Evolutionary conservation across 1,284 basidiomycete species (phyloP), one percentile per base, ranked within the genome.

Genomic region (Ustilago bromivora): DNA sequence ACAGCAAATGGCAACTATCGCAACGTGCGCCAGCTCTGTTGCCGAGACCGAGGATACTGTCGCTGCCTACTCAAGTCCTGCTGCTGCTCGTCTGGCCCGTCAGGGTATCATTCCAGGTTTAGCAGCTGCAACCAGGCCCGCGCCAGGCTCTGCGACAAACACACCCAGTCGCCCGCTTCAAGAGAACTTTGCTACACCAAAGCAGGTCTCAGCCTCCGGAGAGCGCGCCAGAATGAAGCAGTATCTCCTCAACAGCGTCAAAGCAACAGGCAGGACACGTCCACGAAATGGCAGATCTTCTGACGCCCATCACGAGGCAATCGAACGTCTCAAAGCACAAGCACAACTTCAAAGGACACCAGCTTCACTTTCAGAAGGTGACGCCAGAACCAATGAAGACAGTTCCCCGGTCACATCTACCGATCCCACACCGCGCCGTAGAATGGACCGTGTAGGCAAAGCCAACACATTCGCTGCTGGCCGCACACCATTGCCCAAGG

Each of bases 181-280:
- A 41, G 36, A 57, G n/a, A n/a, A 54, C 12, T 61, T 62, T 7
- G 65, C 61, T 3, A 76, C 74, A 8, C 74, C 74, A n/a, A 76
- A 55, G 40, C 62, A 71, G 15, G 62, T 47, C 0, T 36, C 61
- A 2, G 55, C 57, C 13, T 67, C 71, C 0, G 71, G 64, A 13
- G 71, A 78, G 35, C 76, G 68, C 31, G 68, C 72, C 1, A 55
- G 62, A 23, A 78, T 78, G 76, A 78, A 78, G 58, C 71, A 74
- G 31, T 78, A 78, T 13, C 71, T 78, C n/a, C 76, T 78, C 62
- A 78, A 78, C 62, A 78, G 76, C 59, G 76, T 78, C 46, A 71
- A 62, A 40, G 76, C 76, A 1, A 74, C 76, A 11, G 71, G 65
- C 13, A 70, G 58, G 28, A 56, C 62, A 7, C 57, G 58, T 2